Percentiles rank a stretch among this genome's conserved stretches.
Evolutionary conservation across 495 filamentous ascomycete species (phyloP).

Genomic region (Xylaria nigripes): DNA sequence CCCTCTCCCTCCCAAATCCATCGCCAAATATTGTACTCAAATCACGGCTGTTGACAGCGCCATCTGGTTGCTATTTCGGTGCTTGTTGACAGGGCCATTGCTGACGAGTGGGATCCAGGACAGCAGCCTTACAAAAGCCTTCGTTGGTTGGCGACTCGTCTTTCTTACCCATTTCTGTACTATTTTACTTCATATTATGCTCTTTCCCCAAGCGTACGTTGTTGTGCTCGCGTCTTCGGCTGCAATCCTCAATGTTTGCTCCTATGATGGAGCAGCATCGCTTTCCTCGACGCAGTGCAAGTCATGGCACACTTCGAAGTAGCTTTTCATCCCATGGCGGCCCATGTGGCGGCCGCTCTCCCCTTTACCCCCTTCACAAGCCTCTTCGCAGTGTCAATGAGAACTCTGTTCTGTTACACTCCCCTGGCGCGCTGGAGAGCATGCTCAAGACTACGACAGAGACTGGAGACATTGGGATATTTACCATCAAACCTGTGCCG

Average conservation of each 20-base stretch:
- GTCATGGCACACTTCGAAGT: constrained; percentile 34
- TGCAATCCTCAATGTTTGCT: background rate
- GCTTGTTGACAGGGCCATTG: constrained; percentile 2
- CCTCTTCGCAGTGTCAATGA: constrained; percentile 33
- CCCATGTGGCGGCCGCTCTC: constrained; percentile 7
- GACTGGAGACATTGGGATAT: constrained; percentile 57
- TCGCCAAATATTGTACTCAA: constrained; percentile 4
- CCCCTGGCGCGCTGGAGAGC: constrained; percentile 43
- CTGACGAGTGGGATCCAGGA: background rate
- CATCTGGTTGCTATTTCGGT: constrained; percentile 9
- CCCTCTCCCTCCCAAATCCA: background rate
- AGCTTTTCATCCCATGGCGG: constrained; percentile 26
- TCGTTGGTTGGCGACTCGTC: constrained; percentile 10
- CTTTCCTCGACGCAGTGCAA: constrained; percentile 31
- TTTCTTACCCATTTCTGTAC: constrained; percentile 16
- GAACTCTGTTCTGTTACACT: constrained; percentile 29
- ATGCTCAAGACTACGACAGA: constrained; percentile 68
- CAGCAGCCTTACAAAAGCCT: constrained; percentile 3
- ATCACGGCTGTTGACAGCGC: constrained; percentile 6
- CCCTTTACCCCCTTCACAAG: constrained; percentile 23
- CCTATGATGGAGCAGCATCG: constrained; percentile 31
- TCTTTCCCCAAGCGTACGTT: background rate
- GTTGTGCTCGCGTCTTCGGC: constrained; percentile 1
- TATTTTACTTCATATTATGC: constrained; percentile 24
- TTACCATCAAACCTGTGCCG: constrained; percentile 47